Percentiles rank a stretch among this genome's conserved stretches.
Evolutionary conservation across 345 rosid species (phyloP).

Genomic region (Eucalyptus melliodora): DNA sequence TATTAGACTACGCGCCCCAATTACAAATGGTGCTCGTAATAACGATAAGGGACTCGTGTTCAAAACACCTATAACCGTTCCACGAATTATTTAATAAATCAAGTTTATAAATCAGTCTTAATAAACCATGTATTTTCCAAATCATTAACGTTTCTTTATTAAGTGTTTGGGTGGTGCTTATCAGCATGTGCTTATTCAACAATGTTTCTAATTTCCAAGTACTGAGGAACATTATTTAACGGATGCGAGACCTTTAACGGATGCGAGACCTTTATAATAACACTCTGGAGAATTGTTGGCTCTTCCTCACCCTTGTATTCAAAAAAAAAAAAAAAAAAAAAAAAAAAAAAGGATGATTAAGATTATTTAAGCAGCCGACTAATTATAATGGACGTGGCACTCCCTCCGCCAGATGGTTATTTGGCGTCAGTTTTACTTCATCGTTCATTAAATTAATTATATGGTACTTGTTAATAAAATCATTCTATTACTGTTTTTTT

Average conservation of each 20-base stretch:
- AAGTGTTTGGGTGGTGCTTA: not conserved
- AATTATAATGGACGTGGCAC: not conserved
- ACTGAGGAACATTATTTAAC: not conserved
- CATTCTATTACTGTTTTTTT: not conserved
- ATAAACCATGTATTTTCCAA: not conserved
- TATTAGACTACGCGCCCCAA: too few species aligned
- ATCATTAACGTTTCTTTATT: not conserved
- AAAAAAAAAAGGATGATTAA: not conserved
- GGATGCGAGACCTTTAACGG: too few species aligned
- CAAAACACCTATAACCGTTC: not conserved
- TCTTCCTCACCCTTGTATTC: not conserved
- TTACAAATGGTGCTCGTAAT: not conserved
- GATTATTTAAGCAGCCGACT: not conserved
- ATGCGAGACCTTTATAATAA: too few species aligned
- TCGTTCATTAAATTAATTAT: too few species aligned
- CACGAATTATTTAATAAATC: too few species aligned
- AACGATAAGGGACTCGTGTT: not conserved
- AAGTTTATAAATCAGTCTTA: not conserved
- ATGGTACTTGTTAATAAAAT: not conserved
- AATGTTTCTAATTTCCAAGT: not conserved
- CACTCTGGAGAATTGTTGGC: not conserved
- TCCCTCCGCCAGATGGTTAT: not conserved
- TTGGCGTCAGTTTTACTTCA: not conserved
- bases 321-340: too few species aligned
- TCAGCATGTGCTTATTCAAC: not conserved